These are phyloP conservation scores for Aristolochia californica DNA, from an alignment of 164 flowering plant species.

Conservation along the genomic window DNA sequence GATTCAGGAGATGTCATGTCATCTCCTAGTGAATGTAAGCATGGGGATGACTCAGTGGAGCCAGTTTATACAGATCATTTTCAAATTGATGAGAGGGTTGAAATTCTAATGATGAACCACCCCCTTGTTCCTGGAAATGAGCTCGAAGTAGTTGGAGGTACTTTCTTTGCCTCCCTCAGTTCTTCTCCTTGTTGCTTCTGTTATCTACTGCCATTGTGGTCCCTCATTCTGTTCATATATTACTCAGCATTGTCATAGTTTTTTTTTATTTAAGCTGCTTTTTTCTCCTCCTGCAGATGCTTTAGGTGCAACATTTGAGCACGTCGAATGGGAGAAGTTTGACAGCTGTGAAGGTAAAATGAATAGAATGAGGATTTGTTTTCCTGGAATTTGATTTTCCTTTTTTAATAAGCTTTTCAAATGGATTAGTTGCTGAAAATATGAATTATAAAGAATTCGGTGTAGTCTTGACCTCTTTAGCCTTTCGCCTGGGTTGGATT, in stretches of 20 bases:
- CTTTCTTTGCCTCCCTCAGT: neutral
- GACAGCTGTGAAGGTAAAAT: slow-evolving; percentile 53
- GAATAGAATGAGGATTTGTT: neutral
- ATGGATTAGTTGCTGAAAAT: too few species aligned
- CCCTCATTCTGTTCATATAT: too few species aligned
- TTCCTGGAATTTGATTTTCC: neutral
- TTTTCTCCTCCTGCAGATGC: slow-evolving; percentile 47
- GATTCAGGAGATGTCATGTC: slow-evolving; percentile 48
- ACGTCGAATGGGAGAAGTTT: slow-evolving; percentile 38
- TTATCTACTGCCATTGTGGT: too few species aligned
- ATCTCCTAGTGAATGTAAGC: slow-evolving; percentile 9
- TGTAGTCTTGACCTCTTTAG: neutral
- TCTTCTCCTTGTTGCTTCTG: too few species aligned
- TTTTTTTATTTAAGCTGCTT: neutral
- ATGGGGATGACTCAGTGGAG: slow-evolving; percentile 15
- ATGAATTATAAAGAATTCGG: too few species aligned
- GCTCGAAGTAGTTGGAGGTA: slow-evolving; percentile 73
- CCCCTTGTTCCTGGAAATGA: slow-evolving; percentile 65
- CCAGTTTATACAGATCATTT: slow-evolving; percentile 36
- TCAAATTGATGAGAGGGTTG: slow-evolving; percentile 75
- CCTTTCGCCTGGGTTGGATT: neutral
- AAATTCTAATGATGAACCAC: slow-evolving; percentile 49
- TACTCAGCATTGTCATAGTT: neutral
- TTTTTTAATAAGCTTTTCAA: too few species aligned
- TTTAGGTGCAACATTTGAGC: slow-evolving; percentile 49